Percentiles rank a stretch among this genome's conserved stretches.
Conservation (phyloP, 2,329 filamentous ascomycete species). For the Cladosporium halotolerans region DNA sequence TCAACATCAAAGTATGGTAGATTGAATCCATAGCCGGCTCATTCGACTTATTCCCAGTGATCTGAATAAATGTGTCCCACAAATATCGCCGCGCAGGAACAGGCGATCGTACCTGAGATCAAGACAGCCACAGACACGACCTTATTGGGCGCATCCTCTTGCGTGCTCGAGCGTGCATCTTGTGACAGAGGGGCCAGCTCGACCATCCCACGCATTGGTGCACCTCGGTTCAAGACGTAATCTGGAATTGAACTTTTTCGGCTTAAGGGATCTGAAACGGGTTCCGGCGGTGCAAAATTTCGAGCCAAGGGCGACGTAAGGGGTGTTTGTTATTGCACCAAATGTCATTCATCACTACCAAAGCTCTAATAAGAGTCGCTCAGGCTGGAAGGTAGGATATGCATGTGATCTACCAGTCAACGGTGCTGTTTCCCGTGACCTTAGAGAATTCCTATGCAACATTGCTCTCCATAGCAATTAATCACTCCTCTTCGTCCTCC, state of each 20-base stretch:
- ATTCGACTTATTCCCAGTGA: background rate
- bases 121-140: background rate
- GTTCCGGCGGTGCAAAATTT: background rate
- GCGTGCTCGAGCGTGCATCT: slow-evolving; percentile 5
- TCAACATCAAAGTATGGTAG: too few species aligned
- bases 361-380: too few species aligned
- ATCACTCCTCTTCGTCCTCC: slow-evolving; percentile 21
- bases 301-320: too few species aligned
- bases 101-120: background rate
- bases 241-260: background rate
- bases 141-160: slow-evolving; percentile 1
- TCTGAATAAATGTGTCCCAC: background rate
- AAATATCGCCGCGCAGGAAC: slow-evolving; percentile 5
- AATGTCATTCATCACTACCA: too few species aligned
- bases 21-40: too few species aligned
- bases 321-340: too few species aligned
- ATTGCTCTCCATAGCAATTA: background rate
- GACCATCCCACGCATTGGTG: background rate
- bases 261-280: background rate
- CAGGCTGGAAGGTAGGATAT: too few species aligned
- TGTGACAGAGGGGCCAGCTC: background rate
- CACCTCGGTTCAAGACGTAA: background rate
- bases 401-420: too few species aligned
- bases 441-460: background rate
- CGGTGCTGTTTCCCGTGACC: background rate